phyloP scores from a whole-genome alignment of 108 stramenopile species.

The Schizochytrium sp. region DNA sequence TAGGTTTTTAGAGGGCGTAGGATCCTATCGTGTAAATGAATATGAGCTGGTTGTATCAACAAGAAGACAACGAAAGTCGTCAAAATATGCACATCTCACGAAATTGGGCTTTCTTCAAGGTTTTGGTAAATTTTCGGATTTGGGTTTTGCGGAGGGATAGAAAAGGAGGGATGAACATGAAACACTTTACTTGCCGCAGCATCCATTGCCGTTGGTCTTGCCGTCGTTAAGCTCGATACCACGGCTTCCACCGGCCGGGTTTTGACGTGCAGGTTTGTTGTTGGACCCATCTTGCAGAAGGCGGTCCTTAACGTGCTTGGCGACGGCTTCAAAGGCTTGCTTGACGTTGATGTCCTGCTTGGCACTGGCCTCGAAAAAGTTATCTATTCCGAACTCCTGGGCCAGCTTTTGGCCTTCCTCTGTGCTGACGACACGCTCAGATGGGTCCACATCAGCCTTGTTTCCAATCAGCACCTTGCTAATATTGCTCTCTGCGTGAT shows the following conservation, averaged over 20 bases:
- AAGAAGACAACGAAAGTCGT: no score
- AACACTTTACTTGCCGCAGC: conserved; percentile 57
- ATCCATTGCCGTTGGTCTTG: conserved; percentile 9
- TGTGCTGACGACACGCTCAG: conserved; percentile 88
- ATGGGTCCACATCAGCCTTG: conserved; percentile 70
- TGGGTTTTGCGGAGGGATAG: no score
- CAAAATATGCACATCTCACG: neutral
- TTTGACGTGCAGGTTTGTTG: conserved; percentile 30
- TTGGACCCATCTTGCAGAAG: conserved; percentile 41
- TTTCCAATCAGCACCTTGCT: conserved; percentile 67
- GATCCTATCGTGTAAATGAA: no score
- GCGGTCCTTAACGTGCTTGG: conserved; percentile 55
- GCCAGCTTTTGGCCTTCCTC: conserved; percentile 94
- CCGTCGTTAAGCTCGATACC: conserved; percentile 50
- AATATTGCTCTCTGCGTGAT: conserved; percentile 71
- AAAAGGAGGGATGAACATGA: no score
- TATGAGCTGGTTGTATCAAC: no score
- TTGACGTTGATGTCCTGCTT: conserved; percentile 69
- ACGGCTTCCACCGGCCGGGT: neutral
- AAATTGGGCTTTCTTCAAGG: neutral
- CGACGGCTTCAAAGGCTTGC: conserved; percentile 51
- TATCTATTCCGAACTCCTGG: conserved; percentile 84
- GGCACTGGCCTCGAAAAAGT: conserved; percentile 67
- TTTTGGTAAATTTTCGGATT: no score
- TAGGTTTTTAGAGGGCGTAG: no score